Base-by-base conservation (phyloP, 768 basidiomycete species). In the Termitomyces sp. region DNA sequence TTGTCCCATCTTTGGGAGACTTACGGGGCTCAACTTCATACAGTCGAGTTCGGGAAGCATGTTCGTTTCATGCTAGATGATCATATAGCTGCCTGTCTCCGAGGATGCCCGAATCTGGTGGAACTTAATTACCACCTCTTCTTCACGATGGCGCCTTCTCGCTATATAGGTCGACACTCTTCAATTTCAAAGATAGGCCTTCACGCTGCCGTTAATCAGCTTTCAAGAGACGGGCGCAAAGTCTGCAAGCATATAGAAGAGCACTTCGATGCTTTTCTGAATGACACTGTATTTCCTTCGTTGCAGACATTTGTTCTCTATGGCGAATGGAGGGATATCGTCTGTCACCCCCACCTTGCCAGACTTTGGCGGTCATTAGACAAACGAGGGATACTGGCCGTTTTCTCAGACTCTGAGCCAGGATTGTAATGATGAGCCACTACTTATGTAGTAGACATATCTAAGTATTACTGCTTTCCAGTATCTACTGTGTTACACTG, bases 11-110 rank as follows among this genome's bases (percentile, higher is more conserved):
- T 86, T 21, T 85, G 82, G 83, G 68, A 74, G 34, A 61, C 61
- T 17, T 77, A 80, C 50, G 84, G 84, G 25, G 55, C 60, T 45
- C 81, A 80, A 57, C 74, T 87, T 44, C 70, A 72, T 53, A 74
- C 72, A 1, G 72, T 86, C 23, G 85, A 87, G 62, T 76, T 88
- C 54, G 85, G 85, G 34, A 76, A 70, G 59, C 78, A 81, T 64
- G 60, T 83, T 30, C 78, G 75, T 40, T 88, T 87, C 66, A 70
- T 77, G 43, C 65, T 80, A 54, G 64, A 64, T 42, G 84, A 87
- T 61, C 67, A 75, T 55, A 68, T 87, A 49, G 63, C 75, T 5
- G 52, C 65, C 7, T 77, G 83, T 63, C 68, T 89, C 43, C 69
- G 67, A 27, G 63, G 67, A 10, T 83, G 83, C 59, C 68, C 76